Evolutionary conservation across 306 rosid species (phyloP).

Genomic region (Parietaria judaica): DNA sequence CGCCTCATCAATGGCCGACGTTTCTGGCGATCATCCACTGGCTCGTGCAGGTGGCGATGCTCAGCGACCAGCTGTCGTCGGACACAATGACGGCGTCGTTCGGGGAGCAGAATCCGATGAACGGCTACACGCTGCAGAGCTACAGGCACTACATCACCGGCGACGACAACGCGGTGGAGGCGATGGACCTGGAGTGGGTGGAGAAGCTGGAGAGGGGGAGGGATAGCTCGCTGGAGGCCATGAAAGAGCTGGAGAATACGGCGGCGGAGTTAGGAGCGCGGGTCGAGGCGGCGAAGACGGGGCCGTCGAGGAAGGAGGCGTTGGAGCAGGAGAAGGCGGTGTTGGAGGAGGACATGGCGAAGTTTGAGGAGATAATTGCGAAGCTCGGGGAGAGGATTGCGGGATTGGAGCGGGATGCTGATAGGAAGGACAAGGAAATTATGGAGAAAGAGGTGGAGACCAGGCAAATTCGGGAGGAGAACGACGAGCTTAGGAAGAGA

Average conservation of each 20-base stretch:
- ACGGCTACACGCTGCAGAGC: conserved; percentile 33
- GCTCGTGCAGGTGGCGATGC: conserved; percentile 61
- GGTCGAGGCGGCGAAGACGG: conserved; percentile 32
- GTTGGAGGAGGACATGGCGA: conserved; percentile 64
- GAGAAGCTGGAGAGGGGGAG: conserved; percentile 41
- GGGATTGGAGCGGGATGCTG: conserved; percentile 37
- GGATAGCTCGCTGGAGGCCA: conserved; percentile 22
- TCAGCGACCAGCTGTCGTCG: conserved; percentile 22
- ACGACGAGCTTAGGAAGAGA: conserved; percentile 50
- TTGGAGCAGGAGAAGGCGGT: conserved; percentile 48
- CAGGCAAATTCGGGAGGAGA: conserved; percentile 47
- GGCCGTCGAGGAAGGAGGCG: conserved; percentile 44
- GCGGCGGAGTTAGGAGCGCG: conserved; percentile 26
- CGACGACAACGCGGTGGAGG: conserved; percentile 52
- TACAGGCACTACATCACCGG: conserved; percentile 52
- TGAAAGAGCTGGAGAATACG: conserved; percentile 16
- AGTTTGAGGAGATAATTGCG: conserved; percentile 56
- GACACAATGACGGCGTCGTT: conserved; percentile 19
- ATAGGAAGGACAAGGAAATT: conserved; percentile 53
- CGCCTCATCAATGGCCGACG: conserved; percentile 86
- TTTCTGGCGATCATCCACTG: conserved; percentile 80
- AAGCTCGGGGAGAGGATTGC: conserved; percentile 32
- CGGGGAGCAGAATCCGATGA: conserved; percentile 22
- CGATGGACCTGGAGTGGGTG: conserved; percentile 33
- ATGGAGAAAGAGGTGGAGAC: conserved; percentile 48